Conservation (phyloP, 495 filamentous ascomycete species). For the Penicillium flavigenum region DNA sequence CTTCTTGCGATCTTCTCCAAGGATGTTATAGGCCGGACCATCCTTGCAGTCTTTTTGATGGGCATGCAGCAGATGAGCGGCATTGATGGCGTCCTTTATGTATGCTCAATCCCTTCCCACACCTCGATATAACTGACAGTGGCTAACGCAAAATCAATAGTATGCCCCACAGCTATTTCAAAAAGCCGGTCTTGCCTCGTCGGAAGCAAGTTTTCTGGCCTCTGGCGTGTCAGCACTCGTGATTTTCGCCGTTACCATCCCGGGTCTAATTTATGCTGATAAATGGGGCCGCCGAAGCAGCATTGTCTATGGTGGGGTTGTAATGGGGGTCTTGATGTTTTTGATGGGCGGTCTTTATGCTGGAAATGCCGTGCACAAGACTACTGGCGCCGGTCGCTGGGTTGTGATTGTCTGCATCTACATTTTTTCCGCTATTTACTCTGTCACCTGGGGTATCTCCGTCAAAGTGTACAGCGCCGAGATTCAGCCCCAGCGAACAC, state of each 20-base stretch:
- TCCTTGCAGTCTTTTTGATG: constrained; percentile 46
- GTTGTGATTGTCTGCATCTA: constrained; percentile 55
- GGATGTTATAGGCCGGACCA: constrained; percentile 38
- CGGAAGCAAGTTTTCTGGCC: constrained; percentile 52
- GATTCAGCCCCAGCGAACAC: constrained; percentile 55
- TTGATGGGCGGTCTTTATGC: constrained; percentile 55
- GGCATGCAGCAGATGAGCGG: constrained; percentile 47
- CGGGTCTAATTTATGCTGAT: constrained; percentile 55
- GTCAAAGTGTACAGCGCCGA: constrained; percentile 56
- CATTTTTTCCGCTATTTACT: constrained; percentile 43
- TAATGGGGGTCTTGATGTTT: constrained; percentile 46
- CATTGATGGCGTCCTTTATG: constrained; percentile 53
- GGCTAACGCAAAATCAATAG: constrained; percentile 20
- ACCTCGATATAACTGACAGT: not conserved
- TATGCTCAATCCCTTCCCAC: constrained; percentile 22
- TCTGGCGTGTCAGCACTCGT: constrained; percentile 54
- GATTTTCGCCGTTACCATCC: constrained; percentile 51
- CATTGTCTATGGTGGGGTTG: constrained; percentile 55
- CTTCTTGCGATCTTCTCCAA: constrained; percentile 40
- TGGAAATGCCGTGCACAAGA: constrained; percentile 43
- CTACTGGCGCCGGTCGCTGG: constrained; percentile 51
- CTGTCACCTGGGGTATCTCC: constrained; percentile 53
- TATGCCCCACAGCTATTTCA: constrained; percentile 55
- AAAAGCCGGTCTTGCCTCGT: constrained; percentile 51
- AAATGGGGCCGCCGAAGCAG: constrained; percentile 58